These are phyloP conservation scores for Colletotrichum shisoi DNA, from an alignment of 2,329 filamentous ascomycete genomes.

Conservation along the genomic window DNA sequence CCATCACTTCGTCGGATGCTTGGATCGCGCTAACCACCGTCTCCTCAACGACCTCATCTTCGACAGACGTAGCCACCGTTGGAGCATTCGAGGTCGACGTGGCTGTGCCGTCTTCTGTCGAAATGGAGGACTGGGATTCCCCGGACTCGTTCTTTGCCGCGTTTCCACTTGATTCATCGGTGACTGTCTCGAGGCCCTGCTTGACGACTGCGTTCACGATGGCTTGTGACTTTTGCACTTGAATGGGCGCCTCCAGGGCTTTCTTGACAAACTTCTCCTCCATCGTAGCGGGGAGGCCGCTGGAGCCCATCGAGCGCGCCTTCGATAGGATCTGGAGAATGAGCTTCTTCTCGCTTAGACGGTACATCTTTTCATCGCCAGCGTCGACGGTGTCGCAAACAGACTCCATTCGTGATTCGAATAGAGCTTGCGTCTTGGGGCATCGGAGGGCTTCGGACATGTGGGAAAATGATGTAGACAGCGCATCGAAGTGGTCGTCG, in stretches of 20 bases:
- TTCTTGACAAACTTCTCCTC: constrained; percentile 84
- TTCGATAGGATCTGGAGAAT: constrained; percentile 72
- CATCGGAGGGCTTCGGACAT: constrained; percentile 64
- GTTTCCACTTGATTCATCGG: constrained; percentile 43
- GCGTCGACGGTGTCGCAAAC: constrained; percentile 86
- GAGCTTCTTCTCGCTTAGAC: constrained; percentile 77
- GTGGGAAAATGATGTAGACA: constrained; percentile 65
- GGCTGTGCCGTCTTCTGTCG: constrained; percentile 49
- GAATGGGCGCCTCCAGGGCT: constrained; percentile 77
- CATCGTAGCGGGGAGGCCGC: constrained; percentile 77
- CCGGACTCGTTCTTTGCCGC: constrained; percentile 46
- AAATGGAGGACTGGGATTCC: constrained; percentile 55
- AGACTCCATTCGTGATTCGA: constrained; percentile 72
- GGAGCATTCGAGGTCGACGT: constrained; percentile 53
- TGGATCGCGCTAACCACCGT: constrained; percentile 54
- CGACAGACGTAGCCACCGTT: constrained; percentile 57
- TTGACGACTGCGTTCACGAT: constrained; percentile 35
- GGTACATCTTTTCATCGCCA: constrained; percentile 85
- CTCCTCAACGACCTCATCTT: constrained; percentile 47
- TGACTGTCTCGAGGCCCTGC: constrained; percentile 4
- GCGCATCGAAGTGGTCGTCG: constrained; percentile 75
- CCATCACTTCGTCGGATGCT: constrained; percentile 58
- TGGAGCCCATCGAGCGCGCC: constrained; percentile 71
- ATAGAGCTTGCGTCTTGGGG: constrained; percentile 55
- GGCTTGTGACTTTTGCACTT: constrained; percentile 70